Evolutionary conservation across 1,284 basidiomycete genomes (phyloP).

Genomic region (Pyrrhoderma lamaoense): DNA sequence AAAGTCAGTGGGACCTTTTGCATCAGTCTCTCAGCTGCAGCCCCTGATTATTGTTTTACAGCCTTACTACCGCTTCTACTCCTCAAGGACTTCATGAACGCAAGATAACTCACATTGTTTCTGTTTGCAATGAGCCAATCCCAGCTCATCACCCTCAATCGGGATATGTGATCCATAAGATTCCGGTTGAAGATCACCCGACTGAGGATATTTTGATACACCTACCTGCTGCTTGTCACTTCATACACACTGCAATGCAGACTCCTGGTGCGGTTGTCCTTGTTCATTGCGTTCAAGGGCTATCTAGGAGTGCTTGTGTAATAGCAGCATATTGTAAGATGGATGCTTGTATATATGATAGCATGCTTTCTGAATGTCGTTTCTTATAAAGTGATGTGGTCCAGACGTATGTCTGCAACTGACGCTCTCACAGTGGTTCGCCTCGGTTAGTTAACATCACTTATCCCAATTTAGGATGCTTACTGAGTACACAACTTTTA

Average conservation of each 20-base stretch:
- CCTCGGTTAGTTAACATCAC: slow-evolving; percentile 1
- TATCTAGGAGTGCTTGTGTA: slow-evolving; percentile 17
- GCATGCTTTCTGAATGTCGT: neutral
- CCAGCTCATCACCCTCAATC: slow-evolving; percentile 17
- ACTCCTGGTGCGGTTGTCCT: slow-evolving; percentile 10
- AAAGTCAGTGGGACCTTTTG: slow-evolving; percentile 12
- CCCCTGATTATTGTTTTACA: slow-evolving; percentile 1
- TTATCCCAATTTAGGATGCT: neutral
- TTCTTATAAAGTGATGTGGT: slow-evolving; percentile 15
- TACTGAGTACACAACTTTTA: slow-evolving; percentile 1
- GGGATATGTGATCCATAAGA: slow-evolving; percentile 16
- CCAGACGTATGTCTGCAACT: slow-evolving; percentile 16
- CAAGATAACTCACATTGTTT: slow-evolving; percentile 17
- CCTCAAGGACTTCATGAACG: slow-evolving; percentile 15
- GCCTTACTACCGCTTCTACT: slow-evolving; percentile 16
- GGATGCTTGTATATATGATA: no score
- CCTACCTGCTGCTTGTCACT: slow-evolving; percentile 17
- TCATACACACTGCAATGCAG: slow-evolving; percentile 16
- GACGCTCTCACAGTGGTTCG: slow-evolving; percentile 16
- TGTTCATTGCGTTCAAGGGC: slow-evolving; percentile 17
- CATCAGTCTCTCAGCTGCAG: neutral
- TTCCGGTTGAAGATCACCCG: slow-evolving; percentile 13
- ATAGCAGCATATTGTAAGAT: slow-evolving; percentile 17
- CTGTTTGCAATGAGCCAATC: slow-evolving; percentile 15
- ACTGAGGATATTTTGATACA: slow-evolving; percentile 17